These are phyloP conservation scores for Penicillium subrubescens DNA, from an alignment of 495 filamentous ascomycete species.

Conservation along the genomic window DNA sequence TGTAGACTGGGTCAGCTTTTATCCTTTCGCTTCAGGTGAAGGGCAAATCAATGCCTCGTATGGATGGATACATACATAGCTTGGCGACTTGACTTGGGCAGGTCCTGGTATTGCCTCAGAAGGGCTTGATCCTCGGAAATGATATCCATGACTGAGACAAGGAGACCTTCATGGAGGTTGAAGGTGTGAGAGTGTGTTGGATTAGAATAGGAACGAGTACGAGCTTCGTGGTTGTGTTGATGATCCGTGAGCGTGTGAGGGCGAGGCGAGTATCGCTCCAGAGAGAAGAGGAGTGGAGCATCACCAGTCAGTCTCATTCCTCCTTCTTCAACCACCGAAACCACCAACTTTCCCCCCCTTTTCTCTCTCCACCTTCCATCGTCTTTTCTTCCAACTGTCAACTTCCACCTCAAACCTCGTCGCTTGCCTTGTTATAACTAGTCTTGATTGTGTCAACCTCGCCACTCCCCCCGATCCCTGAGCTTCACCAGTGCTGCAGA, in stretches of 20 bases:
- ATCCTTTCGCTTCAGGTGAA: not conserved
- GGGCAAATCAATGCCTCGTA: not conserved
- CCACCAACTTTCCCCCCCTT: not conserved
- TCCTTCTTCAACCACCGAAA: not conserved
- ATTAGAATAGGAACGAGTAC: no score
- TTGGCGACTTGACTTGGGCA: conserved; percentile 1
- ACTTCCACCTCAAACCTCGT: not conserved
- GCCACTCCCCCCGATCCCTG: not conserved
- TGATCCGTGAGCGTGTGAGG: not conserved
- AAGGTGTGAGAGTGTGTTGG: no score
- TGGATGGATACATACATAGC: conserved; percentile 4
- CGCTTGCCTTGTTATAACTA: not conserved
- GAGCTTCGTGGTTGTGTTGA: not conserved
- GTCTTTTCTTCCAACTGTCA: not conserved
- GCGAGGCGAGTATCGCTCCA: not conserved
- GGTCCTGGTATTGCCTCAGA: not conserved
- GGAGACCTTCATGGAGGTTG: not conserved
- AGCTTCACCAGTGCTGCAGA: conserved; percentile 19
- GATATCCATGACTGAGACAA: not conserved
- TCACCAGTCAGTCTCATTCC: not conserved
- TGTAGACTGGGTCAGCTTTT: conserved; percentile 12
- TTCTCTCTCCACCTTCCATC: not conserved
- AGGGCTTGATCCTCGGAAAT: conserved; percentile 1
- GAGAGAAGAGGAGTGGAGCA: not conserved
- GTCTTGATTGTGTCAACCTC: not conserved